Base-by-base conservation (phyloP, 495 filamentous ascomycete species). In the Chaetomium cochliodes region DNA sequence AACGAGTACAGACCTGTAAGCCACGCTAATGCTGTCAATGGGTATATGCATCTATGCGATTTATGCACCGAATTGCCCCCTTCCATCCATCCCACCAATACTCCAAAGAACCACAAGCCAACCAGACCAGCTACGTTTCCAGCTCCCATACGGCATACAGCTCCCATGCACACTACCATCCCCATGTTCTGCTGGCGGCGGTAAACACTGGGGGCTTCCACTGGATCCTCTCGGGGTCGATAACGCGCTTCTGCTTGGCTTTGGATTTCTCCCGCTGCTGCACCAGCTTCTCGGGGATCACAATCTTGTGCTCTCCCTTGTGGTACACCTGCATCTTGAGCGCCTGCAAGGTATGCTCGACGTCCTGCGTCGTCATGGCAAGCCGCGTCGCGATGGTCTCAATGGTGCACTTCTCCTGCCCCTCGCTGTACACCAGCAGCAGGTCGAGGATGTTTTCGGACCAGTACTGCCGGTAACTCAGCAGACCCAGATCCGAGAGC, bases 181-280 rank as follows among this genome's bases (percentile, higher is more conserved):
- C 96, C 94, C 94, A 98, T 28, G 93, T 98, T 68, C 94, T 81
- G 58, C 84, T 88, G 25, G 88, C 88, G 5, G 93, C 93, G 42
- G 89, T 92, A 72, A 98, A 97, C 7, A 97, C 90, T 1, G 94
- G 94, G 5, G 94, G 96, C 76, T 96, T 97, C 94, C 94, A 98
- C 73, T 90, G 87, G 50, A 98, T 84, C 67, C 85, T 82, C 5
- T 88, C 84, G 3, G 91, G 84, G 54, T 94, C 88, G 62, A 98
- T 92, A 60, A 80, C 80, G 57, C 90, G 77, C 74, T 84, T 90
- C 66, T 84, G 81, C 70, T 91, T 90, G 25, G 84, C 78, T 79
- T 89, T 92, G 63, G 85, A 72, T 71, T 86, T 90, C 72, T 96
- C 92, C 70, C 92, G 87, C 67, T 90, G 76, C 67, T 91, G 85